Base-by-base conservation (phyloP, 257 asterid genomes). In the Cinchona pubescens region DNA sequence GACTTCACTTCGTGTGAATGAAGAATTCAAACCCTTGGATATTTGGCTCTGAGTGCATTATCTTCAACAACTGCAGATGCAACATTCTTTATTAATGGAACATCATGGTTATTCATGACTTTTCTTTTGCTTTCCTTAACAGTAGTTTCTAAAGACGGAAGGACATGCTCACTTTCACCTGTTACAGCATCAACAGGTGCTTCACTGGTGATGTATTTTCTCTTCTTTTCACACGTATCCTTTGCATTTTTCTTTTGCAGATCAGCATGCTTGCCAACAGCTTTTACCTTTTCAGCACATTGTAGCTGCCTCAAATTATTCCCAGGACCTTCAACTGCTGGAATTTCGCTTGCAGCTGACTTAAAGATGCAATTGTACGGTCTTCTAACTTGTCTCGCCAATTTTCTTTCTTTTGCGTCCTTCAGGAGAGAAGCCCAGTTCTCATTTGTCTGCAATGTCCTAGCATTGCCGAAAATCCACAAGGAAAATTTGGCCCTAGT, bases 391-490 rank as follows among this genome's bases (percentile, higher is more conserved):
- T 87, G 58, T 73, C 90, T 79, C 73, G 92, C 82, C 82, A 92
- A 76, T 79, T 88, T 86, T 80, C 99, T 89, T 25, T 79, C 84
- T 79, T 79, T 83, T 55, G 92, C 97, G 88, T 94, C 96, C 71
- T 84, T 85, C 67, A 94, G 78, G 55, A 94, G 96, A 83, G 97
- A 92, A 70, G 85, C 92, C 99, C 99, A 92, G 85, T 83, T 89
- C 79, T 73, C 88, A 83, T 92, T 89, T 15, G 88, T 80, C 84
- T 70, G 84, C 73, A 94, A 83, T 72, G 99, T 92, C 83, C 88
- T 89, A 76, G 91, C 87, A 76, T 92, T 87, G 49, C 99, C 97
- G 77, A 92, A 87, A 74, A 94, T 88, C 99, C 99, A 94, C 63
- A 94, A 80, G 65, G 99, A 92, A 32, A 88, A 71, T 62, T 81